Percentiles rank a stretch among this genome's conserved stretches.
phyloP scores from a whole-genome alignment of 345 rosid genomes.

The Adansonia digitata region DNA sequence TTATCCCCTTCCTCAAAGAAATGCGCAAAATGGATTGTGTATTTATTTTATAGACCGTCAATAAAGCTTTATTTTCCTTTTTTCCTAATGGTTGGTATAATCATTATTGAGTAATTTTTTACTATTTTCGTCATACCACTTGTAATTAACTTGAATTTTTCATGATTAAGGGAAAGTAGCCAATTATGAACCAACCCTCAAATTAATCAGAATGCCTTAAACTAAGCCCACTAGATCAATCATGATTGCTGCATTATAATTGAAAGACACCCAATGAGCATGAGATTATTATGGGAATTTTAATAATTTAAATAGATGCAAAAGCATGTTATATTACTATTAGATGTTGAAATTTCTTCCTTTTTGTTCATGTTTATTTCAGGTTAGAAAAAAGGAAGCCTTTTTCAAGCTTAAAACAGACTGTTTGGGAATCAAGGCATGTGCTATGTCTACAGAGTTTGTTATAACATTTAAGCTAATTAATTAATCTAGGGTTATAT shows the following conservation, averaged over 20 bases:
- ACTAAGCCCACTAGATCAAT: constrained; percentile 8
- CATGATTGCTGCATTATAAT: constrained; percentile 6
- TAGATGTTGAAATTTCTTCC: constrained; percentile 12
- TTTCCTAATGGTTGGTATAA: too few relatives aligned
- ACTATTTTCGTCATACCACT: neutral
- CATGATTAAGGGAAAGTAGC: neutral
- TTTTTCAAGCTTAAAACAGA: constrained; percentile 34
- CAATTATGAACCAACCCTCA: neutral
- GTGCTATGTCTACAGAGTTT: constrained; percentile 29
- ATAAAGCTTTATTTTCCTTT: too few relatives aligned
- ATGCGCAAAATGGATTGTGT: too few relatives aligned
- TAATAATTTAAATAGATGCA: neutral
- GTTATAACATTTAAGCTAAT: neutral
- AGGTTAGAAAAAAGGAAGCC: neutral
- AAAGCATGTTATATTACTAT: constrained; percentile 27
- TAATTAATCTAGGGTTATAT: neutral
- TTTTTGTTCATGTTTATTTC: constrained; percentile 2
- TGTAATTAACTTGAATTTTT: neutral
- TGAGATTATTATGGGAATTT: constrained; percentile 15
- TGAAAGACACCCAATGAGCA: neutral
- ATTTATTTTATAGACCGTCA: too few relatives aligned
- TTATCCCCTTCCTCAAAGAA: too few relatives aligned
- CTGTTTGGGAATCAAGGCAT: constrained; percentile 45
- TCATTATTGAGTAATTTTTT: too few relatives aligned
- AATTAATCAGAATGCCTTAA: neutral